Evolutionary conservation across 331 rosid genomes (phyloP).

Genomic region (Cydonia oblonga): DNA sequence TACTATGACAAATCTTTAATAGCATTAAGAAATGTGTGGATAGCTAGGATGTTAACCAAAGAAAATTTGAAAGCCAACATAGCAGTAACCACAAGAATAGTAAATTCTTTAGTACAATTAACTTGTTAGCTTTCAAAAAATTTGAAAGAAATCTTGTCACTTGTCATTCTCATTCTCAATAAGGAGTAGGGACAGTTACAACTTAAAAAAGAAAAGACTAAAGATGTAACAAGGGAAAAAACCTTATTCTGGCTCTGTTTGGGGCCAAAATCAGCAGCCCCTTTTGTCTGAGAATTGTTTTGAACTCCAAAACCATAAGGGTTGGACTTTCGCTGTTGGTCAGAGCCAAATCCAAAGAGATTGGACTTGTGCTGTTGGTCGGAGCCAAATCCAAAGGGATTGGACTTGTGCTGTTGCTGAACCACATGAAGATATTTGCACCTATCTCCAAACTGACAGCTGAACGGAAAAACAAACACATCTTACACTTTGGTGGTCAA

Average conservation of each 20-base stretch:
- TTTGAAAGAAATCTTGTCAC: not conserved
- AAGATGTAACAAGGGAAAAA: constrained; percentile 6
- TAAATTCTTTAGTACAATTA: not conserved
- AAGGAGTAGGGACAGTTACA: not conserved
- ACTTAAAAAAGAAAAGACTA: not conserved
- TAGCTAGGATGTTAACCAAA: not conserved
- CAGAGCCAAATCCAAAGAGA: constrained; percentile 35
- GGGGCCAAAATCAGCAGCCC: constrained; percentile 21
- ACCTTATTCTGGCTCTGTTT: constrained; percentile 50
- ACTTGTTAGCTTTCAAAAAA: not conserved
- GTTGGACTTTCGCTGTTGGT: constrained; percentile 43
- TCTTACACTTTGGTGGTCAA: not conserved
- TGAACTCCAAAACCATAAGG: constrained; percentile 81
- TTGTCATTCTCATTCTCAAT: not conserved
- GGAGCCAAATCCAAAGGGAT: constrained; percentile 37
- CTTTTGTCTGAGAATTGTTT: constrained; percentile 30
- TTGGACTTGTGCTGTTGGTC: constrained; percentile 45
- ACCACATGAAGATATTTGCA: constrained; percentile 48
- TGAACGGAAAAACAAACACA: constrained; percentile 8
- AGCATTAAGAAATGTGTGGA: not conserved
- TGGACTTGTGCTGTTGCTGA: constrained; percentile 41
- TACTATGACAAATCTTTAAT: not conserved
- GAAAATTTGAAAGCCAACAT: constrained; percentile 8
- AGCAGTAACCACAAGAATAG: not conserved
- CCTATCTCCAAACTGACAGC: constrained; percentile 63